These are phyloP conservation scores for Blastosporella zonata DNA, from an alignment of 1,284 basidiomycete species.

Conservation along the genomic window DNA sequence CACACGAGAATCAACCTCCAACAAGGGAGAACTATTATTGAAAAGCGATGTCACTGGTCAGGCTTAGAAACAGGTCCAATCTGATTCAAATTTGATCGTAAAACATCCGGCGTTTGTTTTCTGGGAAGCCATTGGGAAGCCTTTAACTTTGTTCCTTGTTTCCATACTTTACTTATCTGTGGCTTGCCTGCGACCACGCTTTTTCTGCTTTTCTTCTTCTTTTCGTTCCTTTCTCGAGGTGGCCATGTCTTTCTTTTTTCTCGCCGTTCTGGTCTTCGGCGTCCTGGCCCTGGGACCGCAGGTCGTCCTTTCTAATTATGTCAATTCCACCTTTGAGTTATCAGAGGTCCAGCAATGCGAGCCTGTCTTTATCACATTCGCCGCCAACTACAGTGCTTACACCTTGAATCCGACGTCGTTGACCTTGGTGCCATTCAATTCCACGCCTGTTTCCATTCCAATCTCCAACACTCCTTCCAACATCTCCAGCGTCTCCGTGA, in stretches of 20 bases:
- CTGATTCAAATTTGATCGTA: slow-evolving; percentile 2
- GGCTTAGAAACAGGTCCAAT: background rate
- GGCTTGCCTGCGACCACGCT: slow-evolving; percentile 27
- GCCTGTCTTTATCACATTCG: slow-evolving; percentile 45
- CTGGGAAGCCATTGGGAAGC: slow-evolving; percentile 15
- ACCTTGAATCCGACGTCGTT: slow-evolving; percentile 41
- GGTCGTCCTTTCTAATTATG: slow-evolving; percentile 45
- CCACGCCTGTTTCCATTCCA: slow-evolving; percentile 44
- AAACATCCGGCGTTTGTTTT: slow-evolving; percentile 11
- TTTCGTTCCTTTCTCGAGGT: slow-evolving; percentile 8
- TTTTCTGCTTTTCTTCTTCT: slow-evolving; percentile 22
- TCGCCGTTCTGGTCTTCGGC: slow-evolving; percentile 35
- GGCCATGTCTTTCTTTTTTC: slow-evolving; percentile 26
- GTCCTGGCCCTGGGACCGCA: slow-evolving; percentile 42
- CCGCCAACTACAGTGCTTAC: slow-evolving; percentile 29
- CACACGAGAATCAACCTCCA: background rate
- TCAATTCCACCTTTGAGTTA: slow-evolving; percentile 43
- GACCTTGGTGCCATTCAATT: slow-evolving; percentile 53
- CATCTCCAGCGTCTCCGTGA: slow-evolving; percentile 41
- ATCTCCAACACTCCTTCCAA: slow-evolving; percentile 40
- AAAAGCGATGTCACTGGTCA: background rate
- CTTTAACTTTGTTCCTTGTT: slow-evolving; percentile 17
- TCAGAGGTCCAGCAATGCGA: slow-evolving; percentile 55
- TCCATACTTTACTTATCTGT: slow-evolving; percentile 20
- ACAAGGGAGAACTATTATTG: background rate